A percentile compares a stretch with the other conserved stretches of the same genome.
phyloP scores from a whole-genome alignment of 768 basidiomycete genomes.

The Agaricus subrufescens region DNA sequence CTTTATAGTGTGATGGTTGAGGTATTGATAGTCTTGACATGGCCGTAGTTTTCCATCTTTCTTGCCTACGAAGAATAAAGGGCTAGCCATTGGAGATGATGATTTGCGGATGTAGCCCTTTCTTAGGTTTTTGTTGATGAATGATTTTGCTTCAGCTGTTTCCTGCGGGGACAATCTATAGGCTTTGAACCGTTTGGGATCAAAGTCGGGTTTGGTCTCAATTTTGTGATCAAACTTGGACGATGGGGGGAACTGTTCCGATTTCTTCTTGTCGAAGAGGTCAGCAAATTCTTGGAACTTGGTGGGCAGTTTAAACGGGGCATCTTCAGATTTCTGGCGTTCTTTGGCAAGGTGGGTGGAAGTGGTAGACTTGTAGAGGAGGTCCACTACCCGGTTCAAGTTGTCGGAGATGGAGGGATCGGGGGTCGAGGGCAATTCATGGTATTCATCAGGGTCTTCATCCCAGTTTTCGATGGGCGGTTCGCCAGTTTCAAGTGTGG shows the following conservation, averaged over 20 bases:
- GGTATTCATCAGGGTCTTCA: background rate
- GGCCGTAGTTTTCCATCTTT: conserved; percentile 19
- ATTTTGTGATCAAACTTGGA: background rate
- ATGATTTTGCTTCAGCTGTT: background rate
- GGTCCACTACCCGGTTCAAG: no score
- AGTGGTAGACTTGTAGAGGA: no score
- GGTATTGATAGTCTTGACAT: conserved; percentile 27
- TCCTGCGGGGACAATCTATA: background rate
- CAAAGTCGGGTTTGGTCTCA: conserved; percentile 14
- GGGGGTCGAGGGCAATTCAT: background rate
- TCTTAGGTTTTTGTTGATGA: conserved; percentile 9
- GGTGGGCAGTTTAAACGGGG: background rate
- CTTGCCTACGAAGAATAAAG: conserved; percentile 24
- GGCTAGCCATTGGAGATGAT: conserved; percentile 16
- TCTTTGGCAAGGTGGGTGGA: no score
- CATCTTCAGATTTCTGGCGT: background rate
- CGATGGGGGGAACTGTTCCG: background rate
- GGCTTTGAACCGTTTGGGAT: conserved; percentile 22
- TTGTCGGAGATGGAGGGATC: background rate
- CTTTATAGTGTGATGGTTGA: conserved; percentile 31
- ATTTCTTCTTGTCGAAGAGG: background rate
- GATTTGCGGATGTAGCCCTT: conserved; percentile 15
- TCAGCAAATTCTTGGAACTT: background rate
- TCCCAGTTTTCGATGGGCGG: background rate
- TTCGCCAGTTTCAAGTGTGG: background rate